Conservation (phyloP, 2,329 filamentous ascomycete genomes). For the Volutella citrinella region DNA sequence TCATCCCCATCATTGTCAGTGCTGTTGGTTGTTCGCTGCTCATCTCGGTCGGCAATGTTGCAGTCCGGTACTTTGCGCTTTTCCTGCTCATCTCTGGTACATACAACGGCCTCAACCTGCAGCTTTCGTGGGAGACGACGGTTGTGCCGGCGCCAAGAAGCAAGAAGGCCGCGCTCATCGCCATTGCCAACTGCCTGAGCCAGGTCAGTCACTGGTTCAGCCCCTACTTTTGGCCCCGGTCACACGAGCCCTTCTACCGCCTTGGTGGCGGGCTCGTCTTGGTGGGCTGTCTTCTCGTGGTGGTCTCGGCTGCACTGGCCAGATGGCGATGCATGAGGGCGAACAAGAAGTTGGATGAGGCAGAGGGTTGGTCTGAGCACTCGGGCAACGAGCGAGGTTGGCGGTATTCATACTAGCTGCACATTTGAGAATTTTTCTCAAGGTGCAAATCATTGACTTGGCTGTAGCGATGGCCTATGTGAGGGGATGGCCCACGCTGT, state of each 20-base stretch:
- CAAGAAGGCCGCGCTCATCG: slow-evolving; percentile 40
- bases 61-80: slow-evolving; percentile 39
- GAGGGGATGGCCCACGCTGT: too few relatives aligned
- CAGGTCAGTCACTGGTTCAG: slow-evolving; percentile 40
- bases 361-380: slow-evolving; percentile 11
- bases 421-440: too few relatives aligned
- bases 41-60: slow-evolving; percentile 39
- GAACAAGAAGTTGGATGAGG: slow-evolving; percentile 24
- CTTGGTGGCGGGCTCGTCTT: slow-evolving; percentile 28
- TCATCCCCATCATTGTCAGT: slow-evolving; percentile 34
- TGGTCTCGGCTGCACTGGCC: slow-evolving; percentile 16
- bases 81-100: slow-evolving; percentile 38
- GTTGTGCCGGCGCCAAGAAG: slow-evolving; percentile 37
- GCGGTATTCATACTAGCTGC: too few relatives aligned
- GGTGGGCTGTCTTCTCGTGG: slow-evolving; percentile 19
- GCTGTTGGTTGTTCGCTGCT: slow-evolving; percentile 39
- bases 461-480: too few relatives aligned
- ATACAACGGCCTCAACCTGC: slow-evolving; percentile 37
- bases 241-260: slow-evolving; percentile 29
- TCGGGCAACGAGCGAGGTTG: too few relatives aligned
- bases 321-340: slow-evolving; percentile 21
- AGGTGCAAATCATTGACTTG: too few relatives aligned
- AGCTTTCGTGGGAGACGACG: slow-evolving; percentile 41
- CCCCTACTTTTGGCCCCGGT: slow-evolving; percentile 34
- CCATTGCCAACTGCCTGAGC: slow-evolving; percentile 40